These are phyloP conservation scores for Vanrija sp. DNA, from an alignment of 1,284 basidiomycete genomes.

Conservation along the genomic window DNA sequence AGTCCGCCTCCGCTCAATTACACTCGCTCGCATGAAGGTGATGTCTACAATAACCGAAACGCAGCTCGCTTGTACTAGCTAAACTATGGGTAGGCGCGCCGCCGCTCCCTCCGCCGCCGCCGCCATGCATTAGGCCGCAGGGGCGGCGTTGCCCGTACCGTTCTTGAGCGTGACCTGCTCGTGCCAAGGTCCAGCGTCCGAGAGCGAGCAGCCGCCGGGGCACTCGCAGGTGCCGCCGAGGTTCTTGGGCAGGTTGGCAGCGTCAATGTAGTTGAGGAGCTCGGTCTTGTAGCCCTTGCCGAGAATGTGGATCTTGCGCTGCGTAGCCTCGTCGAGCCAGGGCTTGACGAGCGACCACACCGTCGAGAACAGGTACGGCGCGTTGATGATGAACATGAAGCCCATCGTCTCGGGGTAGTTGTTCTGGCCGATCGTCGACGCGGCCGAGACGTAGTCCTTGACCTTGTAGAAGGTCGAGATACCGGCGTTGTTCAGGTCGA, in stretches of 20 bases:
- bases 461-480: slow-evolving; percentile 83
- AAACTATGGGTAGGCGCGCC: neutral
- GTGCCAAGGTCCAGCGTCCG: slow-evolving; percentile 86
- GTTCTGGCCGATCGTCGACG: slow-evolving; percentile 81
- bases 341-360: slow-evolving; percentile 88
- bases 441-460: slow-evolving; percentile 82
- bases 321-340: slow-evolving; percentile 94
- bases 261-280: slow-evolving; percentile 73
- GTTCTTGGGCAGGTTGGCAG: slow-evolving; percentile 75
- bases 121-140: neutral
- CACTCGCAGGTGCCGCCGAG: slow-evolving; percentile 83
- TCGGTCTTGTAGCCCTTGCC: slow-evolving; percentile 60
- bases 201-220: slow-evolving; percentile 74
- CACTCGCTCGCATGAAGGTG: neutral
- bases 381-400: slow-evolving; percentile 92
- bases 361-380: slow-evolving; percentile 84
- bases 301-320: slow-evolving; percentile 84
- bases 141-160: neutral
- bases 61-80: neutral
- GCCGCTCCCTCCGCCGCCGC: too few relatives aligned
- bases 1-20: neutral
- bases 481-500: slow-evolving; percentile 82
- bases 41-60: neutral
- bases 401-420: slow-evolving; percentile 93
- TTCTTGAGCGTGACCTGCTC: slow-evolving; percentile 50